Conservation (phyloP, 1,284 basidiomycete species). For the Wallemia hederae region DNA sequence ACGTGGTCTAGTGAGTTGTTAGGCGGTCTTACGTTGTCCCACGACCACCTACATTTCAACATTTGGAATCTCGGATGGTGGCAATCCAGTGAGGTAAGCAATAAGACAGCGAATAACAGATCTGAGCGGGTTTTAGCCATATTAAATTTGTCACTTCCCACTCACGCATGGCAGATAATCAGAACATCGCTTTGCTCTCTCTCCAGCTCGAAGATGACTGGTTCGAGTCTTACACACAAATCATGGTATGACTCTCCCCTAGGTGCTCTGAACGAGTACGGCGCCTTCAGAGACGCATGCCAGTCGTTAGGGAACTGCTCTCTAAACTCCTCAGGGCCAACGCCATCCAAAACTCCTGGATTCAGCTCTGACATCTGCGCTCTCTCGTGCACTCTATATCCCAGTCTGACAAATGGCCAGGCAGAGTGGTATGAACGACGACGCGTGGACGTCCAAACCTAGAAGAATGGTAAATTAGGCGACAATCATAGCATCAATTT, state of each 20-base stretch:
- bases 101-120: conserved; percentile 16
- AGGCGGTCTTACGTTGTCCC: background rate
- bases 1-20: conserved; percentile 1
- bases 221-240: conserved; percentile 46
- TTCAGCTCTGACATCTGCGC: conserved; percentile 94
- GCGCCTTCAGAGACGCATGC: conserved; percentile 69
- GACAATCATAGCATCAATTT: background rate
- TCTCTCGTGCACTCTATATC: conserved; percentile 58
- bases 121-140: background rate
- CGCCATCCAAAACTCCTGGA: conserved; percentile 82
- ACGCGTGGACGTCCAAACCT: conserved; percentile 94
- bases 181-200: conserved; percentile 34
- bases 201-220: conserved; percentile 54
- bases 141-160: background rate
- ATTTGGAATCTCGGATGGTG: conserved; percentile 84
- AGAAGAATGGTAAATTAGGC: background rate
- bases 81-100: conserved; percentile 68
- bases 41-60: conserved; percentile 36
- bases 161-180: conserved; percentile 1
- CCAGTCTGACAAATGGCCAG: conserved; percentile 54
- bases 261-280: conserved; percentile 72
- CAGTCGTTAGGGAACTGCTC: conserved; percentile 79
- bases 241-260: conserved; percentile 85
- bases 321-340: conserved; percentile 65
- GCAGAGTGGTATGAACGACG: conserved; percentile 78